Base-by-base conservation (phyloP, 257 asterid genomes). In the Petunia axillaris region DNA sequence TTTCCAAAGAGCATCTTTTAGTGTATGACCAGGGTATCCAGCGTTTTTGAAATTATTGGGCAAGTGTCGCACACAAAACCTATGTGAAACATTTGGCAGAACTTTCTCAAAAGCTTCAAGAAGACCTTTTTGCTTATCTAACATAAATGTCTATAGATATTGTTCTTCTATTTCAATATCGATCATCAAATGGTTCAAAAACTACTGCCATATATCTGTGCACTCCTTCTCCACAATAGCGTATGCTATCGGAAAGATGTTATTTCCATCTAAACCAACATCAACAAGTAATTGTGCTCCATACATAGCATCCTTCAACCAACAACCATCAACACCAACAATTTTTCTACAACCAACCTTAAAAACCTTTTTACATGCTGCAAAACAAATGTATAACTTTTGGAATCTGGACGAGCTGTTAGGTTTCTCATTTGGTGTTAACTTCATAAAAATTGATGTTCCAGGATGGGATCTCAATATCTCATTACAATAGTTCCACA, bases 41-140 rank as follows among this genome's bases (percentile, higher is more conserved):
- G 5, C 64, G 14, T 6, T 46, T 5, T 38, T 77, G 35, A 82
- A 65, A 13, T 65, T 77, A 4, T 46, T 14, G 15, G 65, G 62
- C n/a, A 82, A 7, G 36, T 82, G 80, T 2, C 55, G 5, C 4
- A 77, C 63, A 39, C 41, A 83, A 35, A 78, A 78, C 6, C 70
- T 71, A 46, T 71, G 80, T 38, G 46, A 50, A 13, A 8, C 10
- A 58, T 46, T 11, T 0, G 58, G 68, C 0, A 59, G 68, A 6
- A 82, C 14, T 6, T 15, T 25, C 9, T 78, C 39, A 8, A 82
- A 16, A 5, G 77, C 79, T 4, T 6, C 60, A 14, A 78, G 78
- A 3, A 82, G 4, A 7, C 80, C 80, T 9, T 60, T 84, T 67
- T 77, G 82, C 13, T 84, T 80, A 13, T 84, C 77, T 5, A 58